Conservation (phyloP, 2,329 filamentous ascomycete species). For the Colletotrichum theobromicola region DNA sequence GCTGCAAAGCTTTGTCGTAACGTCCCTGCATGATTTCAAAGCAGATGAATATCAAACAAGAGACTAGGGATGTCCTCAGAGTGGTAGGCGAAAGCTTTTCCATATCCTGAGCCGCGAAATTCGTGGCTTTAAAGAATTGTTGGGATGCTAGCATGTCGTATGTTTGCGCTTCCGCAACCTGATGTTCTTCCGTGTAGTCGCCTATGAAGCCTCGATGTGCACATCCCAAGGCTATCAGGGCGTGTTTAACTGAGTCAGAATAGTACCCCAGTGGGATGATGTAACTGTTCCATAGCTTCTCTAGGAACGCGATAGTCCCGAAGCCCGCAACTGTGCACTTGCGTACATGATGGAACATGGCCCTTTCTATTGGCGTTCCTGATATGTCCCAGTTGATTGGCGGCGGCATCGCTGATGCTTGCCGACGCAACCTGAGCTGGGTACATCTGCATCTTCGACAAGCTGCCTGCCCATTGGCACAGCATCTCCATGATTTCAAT, state of each 20-base stretch:
- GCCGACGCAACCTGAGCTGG: background rate
- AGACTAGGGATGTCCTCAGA: conserved; percentile 2
- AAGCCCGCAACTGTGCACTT: background rate
- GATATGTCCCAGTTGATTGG: background rate
- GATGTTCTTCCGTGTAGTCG: background rate
- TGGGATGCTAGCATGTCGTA: background rate
- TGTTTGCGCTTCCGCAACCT: background rate
- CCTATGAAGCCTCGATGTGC: background rate
- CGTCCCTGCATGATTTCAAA: conserved; percentile 27
- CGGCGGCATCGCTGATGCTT: background rate
- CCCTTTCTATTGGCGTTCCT: background rate
- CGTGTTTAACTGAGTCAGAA: background rate
- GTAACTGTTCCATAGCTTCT: background rate
- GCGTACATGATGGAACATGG: conserved; percentile 4
- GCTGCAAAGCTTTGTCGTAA: conserved; percentile 24
- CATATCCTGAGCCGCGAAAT: background rate
- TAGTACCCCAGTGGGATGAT: conserved; percentile 1
- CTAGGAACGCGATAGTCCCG: background rate
- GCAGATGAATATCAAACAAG: conserved; percentile 27
- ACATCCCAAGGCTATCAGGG: background rate
- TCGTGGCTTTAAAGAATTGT: background rate
- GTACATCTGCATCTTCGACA: background rate
- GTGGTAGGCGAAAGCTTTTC: background rate
- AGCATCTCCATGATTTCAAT: background rate
- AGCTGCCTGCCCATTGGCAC: background rate